A percentile compares a stretch with the other conserved stretches of the same genome.
Evolutionary conservation across 1,139 yeast species (phyloP).

Genomic region (Suhomyces maxii): DNA sequence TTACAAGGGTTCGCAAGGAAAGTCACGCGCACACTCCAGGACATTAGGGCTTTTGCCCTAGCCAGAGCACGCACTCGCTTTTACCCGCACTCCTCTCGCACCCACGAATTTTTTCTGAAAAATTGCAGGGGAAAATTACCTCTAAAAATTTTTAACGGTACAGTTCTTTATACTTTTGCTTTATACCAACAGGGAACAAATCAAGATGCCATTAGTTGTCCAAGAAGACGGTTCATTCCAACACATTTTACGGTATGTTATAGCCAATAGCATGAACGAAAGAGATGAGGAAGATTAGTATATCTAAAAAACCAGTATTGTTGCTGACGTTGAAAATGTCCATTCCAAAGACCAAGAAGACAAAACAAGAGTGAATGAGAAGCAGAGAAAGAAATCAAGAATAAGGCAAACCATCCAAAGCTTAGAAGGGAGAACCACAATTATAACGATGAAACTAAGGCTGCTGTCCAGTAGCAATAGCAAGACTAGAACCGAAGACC

Average conservation of each 20-base stretch:
- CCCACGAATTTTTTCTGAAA: constrained; percentile 10
- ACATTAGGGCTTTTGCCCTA: neutral
- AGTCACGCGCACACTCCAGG: neutral
- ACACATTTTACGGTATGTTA: constrained; percentile 98
- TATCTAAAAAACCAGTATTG: neutral
- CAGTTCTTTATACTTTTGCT: constrained; percentile 10
- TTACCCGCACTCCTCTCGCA: constrained; percentile 1
- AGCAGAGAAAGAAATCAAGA: no score
- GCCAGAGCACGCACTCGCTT: constrained; percentile 2
- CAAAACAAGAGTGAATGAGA: no score
- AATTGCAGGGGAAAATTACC: constrained; percentile 10
- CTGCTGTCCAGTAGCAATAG: no score
- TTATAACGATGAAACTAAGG: no score
- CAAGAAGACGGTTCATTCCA: constrained; percentile 99
- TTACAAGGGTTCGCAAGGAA: no score
- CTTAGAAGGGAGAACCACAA: no score
- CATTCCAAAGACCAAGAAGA: no score
- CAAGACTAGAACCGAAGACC: no score
- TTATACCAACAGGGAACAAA: constrained; percentile 21
- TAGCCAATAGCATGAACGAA: neutral
- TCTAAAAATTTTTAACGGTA: constrained; percentile 10
- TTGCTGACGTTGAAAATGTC: neutral
- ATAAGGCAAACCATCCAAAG: no score
- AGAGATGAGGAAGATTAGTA: neutral
- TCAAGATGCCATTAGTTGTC: constrained; percentile 93